A percentile compares a stretch with the other conserved stretches of the same genome.
These are phyloP conservation scores for Starmerella apicola DNA, from an alignment of 805 yeast genomes.

Conservation along the genomic window DNA sequence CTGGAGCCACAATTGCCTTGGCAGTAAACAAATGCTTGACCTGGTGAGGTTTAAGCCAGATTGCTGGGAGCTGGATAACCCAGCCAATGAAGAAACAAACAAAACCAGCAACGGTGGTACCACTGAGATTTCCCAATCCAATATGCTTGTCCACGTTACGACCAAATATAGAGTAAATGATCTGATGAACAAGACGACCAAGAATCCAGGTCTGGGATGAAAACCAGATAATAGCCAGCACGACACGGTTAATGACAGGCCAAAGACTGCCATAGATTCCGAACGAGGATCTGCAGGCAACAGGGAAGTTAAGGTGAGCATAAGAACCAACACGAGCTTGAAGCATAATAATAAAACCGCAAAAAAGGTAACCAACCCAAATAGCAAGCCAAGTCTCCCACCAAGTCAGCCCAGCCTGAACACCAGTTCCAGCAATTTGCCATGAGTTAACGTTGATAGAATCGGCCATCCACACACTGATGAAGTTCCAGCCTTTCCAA, in stretches of 20 bases:
- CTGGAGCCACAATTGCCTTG: slow-evolving; percentile 66
- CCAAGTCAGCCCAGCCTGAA: slow-evolving; percentile 66
- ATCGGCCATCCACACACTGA: slow-evolving; percentile 79
- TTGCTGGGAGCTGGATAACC: slow-evolving; percentile 64
- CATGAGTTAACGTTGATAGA: slow-evolving; percentile 82
- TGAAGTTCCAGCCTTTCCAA: slow-evolving; percentile 79
- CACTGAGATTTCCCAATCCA: slow-evolving; percentile 40
- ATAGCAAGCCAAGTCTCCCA: slow-evolving; percentile 87
- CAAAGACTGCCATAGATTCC: slow-evolving; percentile 79
- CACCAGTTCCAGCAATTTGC: slow-evolving; percentile 85
- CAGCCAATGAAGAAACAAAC: slow-evolving; percentile 72
- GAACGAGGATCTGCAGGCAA: slow-evolving; percentile 65
- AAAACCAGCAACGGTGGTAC: slow-evolving; percentile 60
- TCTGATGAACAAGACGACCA: slow-evolving; percentile 65
- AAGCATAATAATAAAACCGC: slow-evolving; percentile 57
- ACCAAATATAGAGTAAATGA: slow-evolving; percentile 59
- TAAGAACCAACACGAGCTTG: slow-evolving; percentile 68
- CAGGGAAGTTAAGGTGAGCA: slow-evolving; percentile 79
- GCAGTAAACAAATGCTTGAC: slow-evolving; percentile 74
- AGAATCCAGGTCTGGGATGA: slow-evolving; percentile 79
- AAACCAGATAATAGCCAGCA: slow-evolving; percentile 80
- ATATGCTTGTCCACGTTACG: slow-evolving; percentile 30
- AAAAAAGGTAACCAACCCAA: slow-evolving; percentile 67
- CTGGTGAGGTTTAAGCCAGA: slow-evolving; percentile 71
- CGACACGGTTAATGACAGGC: slow-evolving; percentile 82